Base-by-base conservation (phyloP, 768 basidiomycete genomes). In the Leccinum uliginosum region DNA sequence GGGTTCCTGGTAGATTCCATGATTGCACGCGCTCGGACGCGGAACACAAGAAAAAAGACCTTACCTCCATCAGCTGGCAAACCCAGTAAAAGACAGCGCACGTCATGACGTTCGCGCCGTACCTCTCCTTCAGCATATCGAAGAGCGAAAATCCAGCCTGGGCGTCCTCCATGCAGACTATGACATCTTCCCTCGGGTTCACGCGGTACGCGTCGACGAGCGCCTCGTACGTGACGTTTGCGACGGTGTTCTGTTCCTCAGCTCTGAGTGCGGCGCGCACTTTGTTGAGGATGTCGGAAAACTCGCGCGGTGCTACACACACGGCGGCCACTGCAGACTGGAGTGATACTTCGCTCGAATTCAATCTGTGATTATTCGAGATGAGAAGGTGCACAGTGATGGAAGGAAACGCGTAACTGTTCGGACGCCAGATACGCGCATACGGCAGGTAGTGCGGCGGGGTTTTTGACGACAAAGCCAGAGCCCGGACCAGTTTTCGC, bases 1-100 rank as follows among this genome's bases (percentile, higher is more conserved):
- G 3, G 65, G 43, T 38, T 69, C 60, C 70, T 72, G 51, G 38
- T n/a, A 40, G 38, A 8, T 17, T 24, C 26, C 19, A 14, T 23
- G 10, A 44, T 40, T 24, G 40, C 3, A 29, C 3, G 1, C 2
- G 8, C 12, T 23, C 47, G 3, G 23, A 38, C 2, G 17, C 6
- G 5, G 26, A 23, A 35, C 29, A 0, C 5, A 10, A 40, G 9
- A n/a, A 35, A 35, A n/a, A 30, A 1, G 10, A 49, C 0, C 51
- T 47, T 43, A 80, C 80, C 64, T 75, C 74, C 30, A 74, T 65
- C 35, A 73, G 47, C 40, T 73, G 72, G 50, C 71, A 78, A 3
- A 76, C 71, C 81, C 80, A 83, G 52, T 71, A 76, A 62, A 80
- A 83, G 4, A 81, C 63, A 4, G 73, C 74, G 46, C 73, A 76